Base-by-base conservation (phyloP, 257 asterid genomes). In the Solanum microdontum region DNA sequence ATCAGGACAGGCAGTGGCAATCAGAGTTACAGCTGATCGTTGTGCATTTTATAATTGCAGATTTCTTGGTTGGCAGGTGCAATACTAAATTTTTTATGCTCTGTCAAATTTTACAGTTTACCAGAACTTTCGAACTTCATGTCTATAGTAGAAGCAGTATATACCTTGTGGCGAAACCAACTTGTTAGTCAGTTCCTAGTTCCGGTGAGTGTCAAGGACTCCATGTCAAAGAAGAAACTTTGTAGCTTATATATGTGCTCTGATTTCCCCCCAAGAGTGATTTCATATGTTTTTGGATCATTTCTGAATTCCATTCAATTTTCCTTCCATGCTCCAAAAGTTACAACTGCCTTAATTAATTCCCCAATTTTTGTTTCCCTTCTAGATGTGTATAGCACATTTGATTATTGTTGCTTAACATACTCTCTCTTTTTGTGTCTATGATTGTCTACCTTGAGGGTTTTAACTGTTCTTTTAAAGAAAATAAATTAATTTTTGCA, bases 21-120 rank as follows among this genome's bases (percentile, higher is more conserved):
- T 95, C 86, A 91, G 99, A 88, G 98, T 94, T 91, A 95, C 99
- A 1, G 98, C 99, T 14, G 99, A 97, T 87, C 97, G 95, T 19
- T 96, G 97, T 86, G 98, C 97, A 1, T 97, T 96, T 88, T 97
- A 96, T 92, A 94, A 93, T 89, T 97, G 98, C 94, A 93, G 97
- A 86, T 97, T 97, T 92, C 97, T 94, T 82, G 98, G 98, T 32
- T 95, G 98, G 98, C 99, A 97, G 99, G 99, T 96, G 82, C 28
- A 14, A 84, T 26, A 48, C 72, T 34, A 33, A 12, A 7, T 9
- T 13, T 19, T 12, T 73, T 4, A 6, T 83, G 79, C 11, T 55
- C 26, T 48, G 15, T 23, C 19, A 75, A 28, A 19, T 1, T 26
- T 26, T 6, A 24, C 60, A 30, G 9, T 21, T 77, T 10, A 75